phyloP scores from a whole-genome alignment of 1,284 basidiomycete species.

The Pisolithus thermaeus region DNA sequence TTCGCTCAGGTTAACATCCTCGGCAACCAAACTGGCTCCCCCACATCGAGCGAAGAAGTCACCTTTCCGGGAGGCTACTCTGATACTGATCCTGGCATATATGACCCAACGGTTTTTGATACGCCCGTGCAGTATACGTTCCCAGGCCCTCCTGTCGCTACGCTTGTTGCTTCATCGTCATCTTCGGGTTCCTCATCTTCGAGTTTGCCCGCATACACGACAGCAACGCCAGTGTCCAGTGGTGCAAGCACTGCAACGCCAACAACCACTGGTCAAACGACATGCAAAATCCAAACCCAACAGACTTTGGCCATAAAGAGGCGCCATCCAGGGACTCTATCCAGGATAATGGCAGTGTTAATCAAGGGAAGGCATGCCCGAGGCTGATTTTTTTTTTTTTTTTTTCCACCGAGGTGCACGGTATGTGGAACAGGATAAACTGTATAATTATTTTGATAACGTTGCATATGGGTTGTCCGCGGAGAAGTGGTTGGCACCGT shows the following conservation, averaged over 20 bases:
- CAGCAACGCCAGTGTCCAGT: slow-evolving; percentile 56
- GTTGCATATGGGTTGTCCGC: no score
- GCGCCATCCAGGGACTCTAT: slow-evolving; percentile 10
- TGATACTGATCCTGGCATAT: slow-evolving; percentile 58
- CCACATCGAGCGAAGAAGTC: slow-evolving; percentile 44
- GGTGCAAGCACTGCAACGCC: slow-evolving; percentile 5
- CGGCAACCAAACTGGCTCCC: slow-evolving; percentile 44
- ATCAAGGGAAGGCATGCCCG: slow-evolving; percentile 17
- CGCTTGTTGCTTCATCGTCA: slow-evolving; percentile 28
- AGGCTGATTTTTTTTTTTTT: background rate
- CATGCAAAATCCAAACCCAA: slow-evolving; percentile 10
- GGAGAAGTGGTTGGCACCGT: no score
- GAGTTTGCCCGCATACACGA: slow-evolving; percentile 19
- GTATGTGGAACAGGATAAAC: no score
- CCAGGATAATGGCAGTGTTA: slow-evolving; percentile 17
- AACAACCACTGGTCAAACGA: slow-evolving; percentile 3
- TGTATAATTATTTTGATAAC: no score
- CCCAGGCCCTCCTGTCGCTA: slow-evolving; percentile 46
- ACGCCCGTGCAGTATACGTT: slow-evolving; percentile 37
- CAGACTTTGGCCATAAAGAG: slow-evolving; percentile 15
- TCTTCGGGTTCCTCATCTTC: slow-evolving; percentile 9
- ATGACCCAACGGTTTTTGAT: slow-evolving; percentile 37
- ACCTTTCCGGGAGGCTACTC: slow-evolving; percentile 63
- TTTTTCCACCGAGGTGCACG: background rate
- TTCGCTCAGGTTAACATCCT: slow-evolving; percentile 45